Conservation (phyloP, 495 filamentous ascomycete genomes). For the Penicillium dipodomyicola region DNA sequence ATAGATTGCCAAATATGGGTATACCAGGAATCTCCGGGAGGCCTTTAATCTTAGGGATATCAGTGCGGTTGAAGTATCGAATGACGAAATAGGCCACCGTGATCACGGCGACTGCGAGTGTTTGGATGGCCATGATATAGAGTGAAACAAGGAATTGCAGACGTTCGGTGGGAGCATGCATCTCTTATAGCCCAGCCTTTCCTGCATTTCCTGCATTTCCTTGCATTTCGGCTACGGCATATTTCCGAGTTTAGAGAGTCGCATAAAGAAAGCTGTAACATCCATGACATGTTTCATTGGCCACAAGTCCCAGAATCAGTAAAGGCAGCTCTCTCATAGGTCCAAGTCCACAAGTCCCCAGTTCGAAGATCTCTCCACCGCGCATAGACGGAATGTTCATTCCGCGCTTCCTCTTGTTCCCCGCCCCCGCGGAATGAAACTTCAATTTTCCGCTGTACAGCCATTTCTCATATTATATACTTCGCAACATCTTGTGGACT, state of each 20-base stretch:
- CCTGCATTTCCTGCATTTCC: neutral
- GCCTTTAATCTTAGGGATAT: constrained; percentile 61
- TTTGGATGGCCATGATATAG: constrained; percentile 44
- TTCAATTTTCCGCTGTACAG: too few species aligned
- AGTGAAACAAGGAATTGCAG: neutral
- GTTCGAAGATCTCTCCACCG: neutral
- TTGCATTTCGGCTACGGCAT: constrained; percentile 5
- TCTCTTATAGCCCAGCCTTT: constrained; percentile 7
- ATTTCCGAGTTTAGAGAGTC: constrained; percentile 11
- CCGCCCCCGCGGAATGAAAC: neutral
- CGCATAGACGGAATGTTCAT: constrained; percentile 11
- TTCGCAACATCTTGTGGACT: neutral
- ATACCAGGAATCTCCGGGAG: constrained; percentile 62
- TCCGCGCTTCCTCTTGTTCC: constrained; percentile 5
- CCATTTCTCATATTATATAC: too few species aligned
- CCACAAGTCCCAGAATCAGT: neutral
- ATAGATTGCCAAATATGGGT: constrained; percentile 62
- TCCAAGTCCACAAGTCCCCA: neutral
- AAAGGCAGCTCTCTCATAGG: neutral
- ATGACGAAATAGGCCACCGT: constrained; percentile 51
- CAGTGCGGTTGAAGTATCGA: constrained; percentile 55
- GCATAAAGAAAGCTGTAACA: neutral
- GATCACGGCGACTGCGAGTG: constrained; percentile 40
- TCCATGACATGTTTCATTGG: too few species aligned
- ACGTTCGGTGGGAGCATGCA: neutral